Evolutionary conservation across 305 asterid genomes (phyloP), one percentile per base, ranked within the genome.

Genomic region (Solanum hybrid): DNA sequence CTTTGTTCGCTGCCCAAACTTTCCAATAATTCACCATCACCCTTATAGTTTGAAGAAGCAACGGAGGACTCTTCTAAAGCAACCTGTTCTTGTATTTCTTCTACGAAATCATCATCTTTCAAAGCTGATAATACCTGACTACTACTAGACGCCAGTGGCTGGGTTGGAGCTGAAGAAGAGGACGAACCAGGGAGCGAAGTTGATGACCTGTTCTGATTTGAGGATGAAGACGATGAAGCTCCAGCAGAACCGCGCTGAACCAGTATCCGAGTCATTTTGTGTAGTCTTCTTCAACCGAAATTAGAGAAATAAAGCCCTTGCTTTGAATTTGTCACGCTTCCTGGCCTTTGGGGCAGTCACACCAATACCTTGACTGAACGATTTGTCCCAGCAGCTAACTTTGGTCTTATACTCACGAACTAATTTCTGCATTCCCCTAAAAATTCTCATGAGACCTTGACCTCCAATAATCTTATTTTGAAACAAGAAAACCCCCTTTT

Each of bases 391-490:
- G 94, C 95, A 93, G 95, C 93, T 94, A 91, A 93, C 92, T 92
- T 91, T 90, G 90, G 94, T 92, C 93, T 90, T 94, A 90, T 94
- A 96, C 93, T 94, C 96, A 89, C 90, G 86, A 94, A 93, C 90
- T 94, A 88, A 91, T 96, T 94, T 97, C 98, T 95, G 99, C 99
- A 97, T 97, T 95, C 99, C 99, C 99, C 98, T 95, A 94, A 92
- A 95, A 96, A 97, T 95, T 96, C 98, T 97, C 99, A 96, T 97
- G 97, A 97, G 98, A 97, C 93, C 98, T 95, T 91, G 90, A 91
- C 94, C 95, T 94, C 97, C 96, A 90, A 94, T 92, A 90, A 92
- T 90, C 92, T 88, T 92, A 91, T 91, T 92, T 92, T 94, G 92
- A 92, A 91, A 91, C 92, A 95, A 94, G 90, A 92, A 94, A 93